phyloP scores from a whole-genome alignment of 495 filamentous ascomycete genomes.

The Hypoxylon crocopeplum region DNA sequence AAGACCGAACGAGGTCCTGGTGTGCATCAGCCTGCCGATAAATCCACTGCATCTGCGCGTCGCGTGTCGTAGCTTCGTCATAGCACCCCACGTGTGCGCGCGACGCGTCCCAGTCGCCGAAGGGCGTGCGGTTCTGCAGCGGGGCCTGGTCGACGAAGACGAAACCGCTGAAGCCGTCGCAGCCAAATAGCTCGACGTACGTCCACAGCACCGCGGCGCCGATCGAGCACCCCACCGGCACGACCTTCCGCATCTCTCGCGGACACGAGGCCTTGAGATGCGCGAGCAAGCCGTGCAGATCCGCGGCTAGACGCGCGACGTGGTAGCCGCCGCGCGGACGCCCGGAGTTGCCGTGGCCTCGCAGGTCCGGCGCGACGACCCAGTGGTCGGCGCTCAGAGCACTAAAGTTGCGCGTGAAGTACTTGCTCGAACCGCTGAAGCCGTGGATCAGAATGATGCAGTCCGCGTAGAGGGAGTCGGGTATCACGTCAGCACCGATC shows the following conservation, averaged over 20 bases:
- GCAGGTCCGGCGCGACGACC: conserved; percentile 52
- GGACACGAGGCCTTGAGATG: conserved; percentile 22
- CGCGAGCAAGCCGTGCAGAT: conserved; percentile 46
- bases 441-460: conserved; percentile 52
- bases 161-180: conserved; percentile 38
- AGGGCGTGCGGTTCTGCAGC: conserved; percentile 47
- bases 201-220: conserved; percentile 56
- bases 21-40: conserved; percentile 34
- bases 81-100: conserved; percentile 48
- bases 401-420: conserved; percentile 50
- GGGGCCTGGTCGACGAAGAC: conserved; percentile 58
- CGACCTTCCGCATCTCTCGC: conserved; percentile 19
- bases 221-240: conserved; percentile 52
- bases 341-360: conserved; percentile 51
- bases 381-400: conserved; percentile 36
- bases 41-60: conserved; percentile 45
- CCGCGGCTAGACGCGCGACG: conserved; percentile 51
- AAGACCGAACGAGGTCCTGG: conserved; percentile 44
- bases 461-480: conserved; percentile 1
- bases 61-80: conserved; percentile 44
- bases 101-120: conserved; percentile 37
- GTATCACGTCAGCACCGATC: not conserved
- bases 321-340: conserved; percentile 50
- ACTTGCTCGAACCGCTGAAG: conserved; percentile 52
- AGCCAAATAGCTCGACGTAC: conserved; percentile 51